phyloP scores from a whole-genome alignment of 441 rosid genomes.

The Syzygium malaccense region DNA sequence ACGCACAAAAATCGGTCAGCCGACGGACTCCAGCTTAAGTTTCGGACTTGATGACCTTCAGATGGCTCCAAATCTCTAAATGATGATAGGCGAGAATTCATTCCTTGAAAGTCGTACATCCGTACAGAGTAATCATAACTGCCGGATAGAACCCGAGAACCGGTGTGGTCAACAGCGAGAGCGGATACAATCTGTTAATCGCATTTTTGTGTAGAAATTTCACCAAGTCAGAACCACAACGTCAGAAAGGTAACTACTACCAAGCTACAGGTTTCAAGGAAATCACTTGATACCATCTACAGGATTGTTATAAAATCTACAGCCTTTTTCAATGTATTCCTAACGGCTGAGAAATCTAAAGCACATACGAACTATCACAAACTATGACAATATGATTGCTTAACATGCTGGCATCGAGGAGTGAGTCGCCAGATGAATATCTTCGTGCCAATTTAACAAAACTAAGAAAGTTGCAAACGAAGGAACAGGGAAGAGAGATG shows the following conservation, averaged over 20 bases:
- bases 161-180: constrained; percentile 86
- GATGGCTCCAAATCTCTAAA: constrained; percentile 92
- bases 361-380: not conserved
- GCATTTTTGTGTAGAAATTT: not conserved
- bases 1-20: constrained; percentile 83
- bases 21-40: constrained; percentile 93
- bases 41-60: constrained; percentile 96
- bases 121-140: constrained; percentile 88
- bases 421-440: not conserved
- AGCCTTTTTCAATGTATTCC: not conserved
- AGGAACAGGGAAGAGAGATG: not conserved
- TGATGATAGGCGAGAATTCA: constrained; percentile 86
- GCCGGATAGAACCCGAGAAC: constrained; percentile 94
- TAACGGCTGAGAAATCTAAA: not conserved
- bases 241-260: not conserved
- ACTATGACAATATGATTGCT: not conserved
- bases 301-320: not conserved
- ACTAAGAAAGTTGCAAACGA: not conserved
- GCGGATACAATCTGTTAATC: constrained; percentile 66
- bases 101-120: constrained; percentile 99
- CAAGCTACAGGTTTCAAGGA: not conserved
- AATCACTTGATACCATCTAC: not conserved
- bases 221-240: not conserved
- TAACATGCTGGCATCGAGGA: not conserved
- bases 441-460: not conserved